A percentile compares a stretch with the other conserved stretches of the same genome.
Conservation (phyloP, 495 filamentous ascomycete genomes). For the Pyrenula aspistea region DNA sequence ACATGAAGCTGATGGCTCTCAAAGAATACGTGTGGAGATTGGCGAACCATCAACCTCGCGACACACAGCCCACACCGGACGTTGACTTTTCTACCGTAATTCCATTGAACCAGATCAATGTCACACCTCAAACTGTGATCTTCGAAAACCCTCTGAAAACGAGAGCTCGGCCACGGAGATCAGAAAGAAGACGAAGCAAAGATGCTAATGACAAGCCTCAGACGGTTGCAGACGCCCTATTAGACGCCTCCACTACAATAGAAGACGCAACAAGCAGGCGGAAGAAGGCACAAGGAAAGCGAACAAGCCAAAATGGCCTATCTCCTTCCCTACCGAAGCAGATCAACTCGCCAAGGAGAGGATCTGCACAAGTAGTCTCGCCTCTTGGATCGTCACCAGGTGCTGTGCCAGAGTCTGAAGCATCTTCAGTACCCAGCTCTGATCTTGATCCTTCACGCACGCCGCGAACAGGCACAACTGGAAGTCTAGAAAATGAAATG, state of each 20-base stretch:
- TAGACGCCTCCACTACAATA: conserved; percentile 86
- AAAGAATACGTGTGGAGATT: conserved; percentile 88
- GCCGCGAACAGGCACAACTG: conserved; percentile 16
- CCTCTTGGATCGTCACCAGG: conserved; percentile 28
- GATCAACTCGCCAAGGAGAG: conserved; percentile 13
- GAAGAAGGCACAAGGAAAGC: conserved; percentile 35
- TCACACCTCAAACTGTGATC: conserved; percentile 79
- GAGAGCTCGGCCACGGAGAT: conserved; percentile 18
- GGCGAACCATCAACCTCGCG: conserved; percentile 41
- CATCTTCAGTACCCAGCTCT: conserved; percentile 27
- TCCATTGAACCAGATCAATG: conserved; percentile 52
- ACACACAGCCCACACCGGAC: conserved; percentile 20
- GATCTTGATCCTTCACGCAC: conserved; percentile 16
- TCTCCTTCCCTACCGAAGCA: conserved; percentile 8
- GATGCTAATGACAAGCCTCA: conserved; percentile 30
- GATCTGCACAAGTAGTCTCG: conserved; percentile 21
- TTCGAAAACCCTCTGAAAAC: conserved; percentile 51
- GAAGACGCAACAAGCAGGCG: conserved; percentile 52
- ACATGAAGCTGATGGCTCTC: conserved; percentile 77
- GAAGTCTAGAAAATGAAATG: conserved; percentile 22
- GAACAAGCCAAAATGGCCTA: conserved; percentile 21
- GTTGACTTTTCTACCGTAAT: conserved; percentile 51
- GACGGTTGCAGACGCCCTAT: conserved; percentile 80
- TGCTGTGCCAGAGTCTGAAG: conserved; percentile 21
- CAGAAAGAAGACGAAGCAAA: conserved; percentile 12